Conservation (phyloP, 179 eudicot species). For the Heliamphora pulchella region DNA sequence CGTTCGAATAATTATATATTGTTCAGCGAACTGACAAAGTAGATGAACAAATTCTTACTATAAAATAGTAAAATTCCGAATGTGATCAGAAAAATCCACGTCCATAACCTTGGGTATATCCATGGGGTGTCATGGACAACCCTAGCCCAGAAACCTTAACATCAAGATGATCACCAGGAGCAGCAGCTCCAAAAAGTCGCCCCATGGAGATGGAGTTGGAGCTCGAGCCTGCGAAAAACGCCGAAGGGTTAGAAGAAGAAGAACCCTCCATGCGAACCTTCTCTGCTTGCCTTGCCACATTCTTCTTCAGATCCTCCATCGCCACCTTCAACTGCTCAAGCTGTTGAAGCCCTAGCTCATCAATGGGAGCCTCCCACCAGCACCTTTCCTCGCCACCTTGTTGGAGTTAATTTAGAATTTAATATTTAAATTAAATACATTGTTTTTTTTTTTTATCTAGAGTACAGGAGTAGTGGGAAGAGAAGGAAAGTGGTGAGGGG, state of each 20-base stretch:
- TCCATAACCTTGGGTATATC: background rate
- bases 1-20: background rate
- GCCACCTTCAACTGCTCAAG: slow-evolving; percentile 23
- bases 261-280: slow-evolving; percentile 4
- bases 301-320: slow-evolving; percentile 29
- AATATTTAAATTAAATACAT: too few species aligned
- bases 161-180: background rate
- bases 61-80: background rate
- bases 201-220: background rate
- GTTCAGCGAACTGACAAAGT: too few species aligned
- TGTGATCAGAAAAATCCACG: background rate
- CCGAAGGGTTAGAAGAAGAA: background rate
- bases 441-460: too few species aligned
- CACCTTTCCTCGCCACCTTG: slow-evolving; percentile 6
- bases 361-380: slow-evolving; percentile 37
- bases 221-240: background rate
- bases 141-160: background rate
- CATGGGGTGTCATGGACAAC: slow-evolving; percentile 1
- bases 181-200: background rate
- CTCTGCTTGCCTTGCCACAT: slow-evolving; percentile 16
- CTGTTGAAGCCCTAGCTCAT: slow-evolving; percentile 20
- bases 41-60: background rate
- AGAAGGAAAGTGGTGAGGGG: too few species aligned
- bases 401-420: too few species aligned
- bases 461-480: too few species aligned